phyloP scores from a whole-genome alignment of 306 rosid species.

The Gleditsia sinensis region DNA sequence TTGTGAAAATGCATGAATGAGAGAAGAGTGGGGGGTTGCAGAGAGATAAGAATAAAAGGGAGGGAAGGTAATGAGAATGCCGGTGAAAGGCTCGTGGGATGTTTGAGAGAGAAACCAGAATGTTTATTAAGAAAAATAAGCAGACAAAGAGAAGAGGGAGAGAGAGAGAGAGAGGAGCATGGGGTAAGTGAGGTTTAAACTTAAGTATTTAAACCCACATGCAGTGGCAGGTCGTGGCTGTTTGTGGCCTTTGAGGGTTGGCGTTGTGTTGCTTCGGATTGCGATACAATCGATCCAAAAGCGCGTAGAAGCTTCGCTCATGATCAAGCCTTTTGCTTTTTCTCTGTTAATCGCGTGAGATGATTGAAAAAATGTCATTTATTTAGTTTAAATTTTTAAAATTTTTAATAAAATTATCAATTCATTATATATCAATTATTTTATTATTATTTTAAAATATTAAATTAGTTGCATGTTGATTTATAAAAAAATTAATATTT shows the following conservation, averaged over 20 bases:
- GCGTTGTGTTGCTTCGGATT: constrained; percentile 32
- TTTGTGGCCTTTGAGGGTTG: background rate
- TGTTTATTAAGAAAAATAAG: constrained; percentile 39
- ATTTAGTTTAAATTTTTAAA: too few species aligned
- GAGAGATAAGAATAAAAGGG: constrained; percentile 23
- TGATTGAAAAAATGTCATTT: too few species aligned
- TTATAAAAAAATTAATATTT: too few species aligned
- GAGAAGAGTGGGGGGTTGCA: too few species aligned
- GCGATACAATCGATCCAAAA: constrained; percentile 42
- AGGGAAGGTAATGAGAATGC: constrained; percentile 26
- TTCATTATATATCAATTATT: too few species aligned
- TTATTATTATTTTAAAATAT: too few species aligned
- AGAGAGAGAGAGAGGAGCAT: constrained; percentile 9
- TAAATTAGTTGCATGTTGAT: too few species aligned
- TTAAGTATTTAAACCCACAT: constrained; percentile 34
- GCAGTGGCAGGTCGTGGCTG: constrained; percentile 42
- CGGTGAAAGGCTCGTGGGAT: constrained; percentile 37
- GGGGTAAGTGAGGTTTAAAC: too few species aligned
- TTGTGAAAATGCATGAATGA: constrained; percentile 13
- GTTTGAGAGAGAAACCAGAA: constrained; percentile 38
- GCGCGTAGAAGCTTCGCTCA: constrained; percentile 42
- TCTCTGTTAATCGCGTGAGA: background rate
- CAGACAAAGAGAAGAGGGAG: background rate
- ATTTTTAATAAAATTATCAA: too few species aligned
- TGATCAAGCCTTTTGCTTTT: constrained; percentile 9